Evolutionary conservation across 768 basidiomycete genomes (phyloP), one percentile per base, ranked within the genome.

Genomic region (Kwoniella dendrophila): DNA sequence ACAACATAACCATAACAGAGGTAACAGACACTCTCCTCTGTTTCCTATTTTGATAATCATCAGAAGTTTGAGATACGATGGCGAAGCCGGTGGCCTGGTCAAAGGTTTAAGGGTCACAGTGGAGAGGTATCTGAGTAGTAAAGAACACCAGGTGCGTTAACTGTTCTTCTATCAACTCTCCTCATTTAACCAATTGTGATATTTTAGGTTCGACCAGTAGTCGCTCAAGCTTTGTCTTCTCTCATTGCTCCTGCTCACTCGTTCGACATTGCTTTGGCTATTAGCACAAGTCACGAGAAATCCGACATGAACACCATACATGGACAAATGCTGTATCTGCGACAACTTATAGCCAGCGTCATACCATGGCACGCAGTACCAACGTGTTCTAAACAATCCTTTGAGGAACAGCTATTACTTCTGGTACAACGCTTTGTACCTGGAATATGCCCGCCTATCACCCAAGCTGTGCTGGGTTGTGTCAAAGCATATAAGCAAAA

Each of bases 1-100:
- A 22, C 20, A 40, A 11, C 48, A 63, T 33, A 24, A 29, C 1
- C 10, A 26, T 18, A 38, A 27, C 10, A 33, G n/a, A 18, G 20
- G 27, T 2, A 64, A 57, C 26, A 24, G 26, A 22, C 75, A 74
- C 56, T 66, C 71, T 11, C 66, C 75, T 0, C 51, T 76, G 16
- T 76, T 76, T 63, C 75, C 75, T 0, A 67, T 74, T 30, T 41
- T 76, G 30, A 74, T 74, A 53, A 71, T 76, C 33, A 40, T 76
- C 8, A 63, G 75, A 34, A 72, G 73, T 63, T 49, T 74, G 30
- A 43, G 64, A 33, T 74, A 65, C 62, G 55, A 61, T n/a, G 59
- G 59, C 4, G 34, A 43, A 3, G 59, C 44, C 5, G 47, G 22
- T 30, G 56, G 56, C 6, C 20, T 74, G 20, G 65, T 67, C 49